These are phyloP conservation scores for Asterionellopsis glacialis DNA, from an alignment of 108 stramenopile species.

Conservation along the genomic window DNA sequence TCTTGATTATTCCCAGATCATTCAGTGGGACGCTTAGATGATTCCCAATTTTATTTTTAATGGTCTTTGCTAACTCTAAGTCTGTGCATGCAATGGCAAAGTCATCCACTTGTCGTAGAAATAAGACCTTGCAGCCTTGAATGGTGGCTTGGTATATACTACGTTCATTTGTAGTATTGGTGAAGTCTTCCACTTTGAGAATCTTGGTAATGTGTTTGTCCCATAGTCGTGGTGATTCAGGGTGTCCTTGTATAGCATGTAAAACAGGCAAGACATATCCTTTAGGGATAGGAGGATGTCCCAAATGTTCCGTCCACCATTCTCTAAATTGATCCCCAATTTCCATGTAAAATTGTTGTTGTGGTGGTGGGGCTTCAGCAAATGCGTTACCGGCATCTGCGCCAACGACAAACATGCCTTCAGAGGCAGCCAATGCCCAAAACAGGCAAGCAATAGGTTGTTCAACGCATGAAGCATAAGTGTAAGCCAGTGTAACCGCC, in stretches of 20 bases:
- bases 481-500: slow-evolving; percentile 1
- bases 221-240: slow-evolving; percentile 23
- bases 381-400: too few species aligned
- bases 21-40: too few species aligned
- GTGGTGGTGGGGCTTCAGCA: too few species aligned
- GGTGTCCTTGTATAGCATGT: too few species aligned
- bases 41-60: too few species aligned
- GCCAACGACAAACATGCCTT: slow-evolving; percentile 14
- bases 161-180: slow-evolving; percentile 25
- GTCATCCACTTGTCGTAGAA: slow-evolving; percentile 42
- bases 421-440: slow-evolving; percentile 20
- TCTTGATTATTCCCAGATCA: too few species aligned
- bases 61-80: too few species aligned
- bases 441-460: slow-evolving; percentile 21
- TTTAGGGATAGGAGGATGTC: slow-evolving; percentile 10
- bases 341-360: too few species aligned
- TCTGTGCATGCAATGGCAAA: too few species aligned
- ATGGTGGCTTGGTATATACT: slow-evolving; percentile 19
- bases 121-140: slow-evolving; percentile 11
- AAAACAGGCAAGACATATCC: slow-evolving; percentile 16
- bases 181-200: slow-evolving; percentile 14
- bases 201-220: slow-evolving; percentile 19
- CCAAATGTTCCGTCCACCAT: too few species aligned
- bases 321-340: too few species aligned
- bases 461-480: slow-evolving; percentile 26